These are phyloP conservation scores for Phaeosphaeriaceae sp. DNA, from an alignment of 2,329 filamentous ascomycete genomes.

Conservation along the genomic window DNA sequence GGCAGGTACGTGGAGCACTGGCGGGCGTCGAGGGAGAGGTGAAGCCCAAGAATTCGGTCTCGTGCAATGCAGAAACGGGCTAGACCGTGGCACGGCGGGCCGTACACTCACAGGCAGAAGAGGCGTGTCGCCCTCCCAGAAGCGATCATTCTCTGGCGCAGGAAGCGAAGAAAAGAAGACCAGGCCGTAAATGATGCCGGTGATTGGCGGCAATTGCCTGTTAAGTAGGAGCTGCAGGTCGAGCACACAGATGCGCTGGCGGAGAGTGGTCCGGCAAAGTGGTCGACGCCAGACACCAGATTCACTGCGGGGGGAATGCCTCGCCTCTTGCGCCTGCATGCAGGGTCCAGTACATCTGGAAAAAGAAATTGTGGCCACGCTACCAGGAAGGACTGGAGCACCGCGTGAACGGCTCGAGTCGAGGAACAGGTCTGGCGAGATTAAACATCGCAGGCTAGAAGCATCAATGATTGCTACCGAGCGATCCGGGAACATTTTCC, in stretches of 20 bases:
- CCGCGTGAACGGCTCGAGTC: slow-evolving; percentile 13
- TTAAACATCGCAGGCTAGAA: slow-evolving; percentile 13
- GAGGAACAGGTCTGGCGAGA: slow-evolving; percentile 8
- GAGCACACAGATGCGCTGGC: slow-evolving; percentile 21
- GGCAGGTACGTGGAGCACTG: slow-evolving; percentile 31
- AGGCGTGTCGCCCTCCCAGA: slow-evolving; percentile 11
- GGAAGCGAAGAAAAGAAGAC: slow-evolving; percentile 7
- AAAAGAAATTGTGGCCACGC: slow-evolving; percentile 15
- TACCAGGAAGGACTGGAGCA: slow-evolving; percentile 6
- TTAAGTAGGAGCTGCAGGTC: slow-evolving; percentile 24
- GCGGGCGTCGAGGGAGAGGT: slow-evolving; percentile 23
- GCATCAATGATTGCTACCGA: slow-evolving; percentile 2
- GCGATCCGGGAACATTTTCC: neutral
- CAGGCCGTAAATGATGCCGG: slow-evolving; percentile 4
- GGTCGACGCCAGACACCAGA: slow-evolving; percentile 6
- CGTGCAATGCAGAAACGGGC: slow-evolving; percentile 39
- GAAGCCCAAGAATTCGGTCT: slow-evolving; percentile 37
- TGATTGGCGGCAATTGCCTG: slow-evolving; percentile 30
- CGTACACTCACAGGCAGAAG: slow-evolving; percentile 26
- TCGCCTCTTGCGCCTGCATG: slow-evolving; percentile 14
- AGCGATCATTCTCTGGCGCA: slow-evolving; percentile 10
- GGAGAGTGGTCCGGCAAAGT: slow-evolving; percentile 20
- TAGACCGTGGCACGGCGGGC: slow-evolving; percentile 37
- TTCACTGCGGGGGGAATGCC: slow-evolving; percentile 23
- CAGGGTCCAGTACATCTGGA: slow-evolving; percentile 25